Conservation (phyloP, 345 rosid species). For the Isatis tinctoria region DNA sequence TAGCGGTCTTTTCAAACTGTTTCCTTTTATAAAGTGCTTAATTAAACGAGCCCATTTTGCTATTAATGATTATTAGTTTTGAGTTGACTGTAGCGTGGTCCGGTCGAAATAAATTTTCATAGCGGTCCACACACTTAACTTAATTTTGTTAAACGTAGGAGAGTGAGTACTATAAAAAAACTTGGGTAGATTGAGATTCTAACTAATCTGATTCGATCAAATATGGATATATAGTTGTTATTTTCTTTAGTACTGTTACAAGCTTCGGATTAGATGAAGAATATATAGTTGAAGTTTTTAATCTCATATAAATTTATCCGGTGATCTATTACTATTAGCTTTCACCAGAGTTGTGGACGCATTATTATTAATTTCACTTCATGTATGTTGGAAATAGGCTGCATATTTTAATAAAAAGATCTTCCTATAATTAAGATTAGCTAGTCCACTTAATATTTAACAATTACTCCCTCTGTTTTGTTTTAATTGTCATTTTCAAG, state of each 20-base stretch:
- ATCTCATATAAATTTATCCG: too few species aligned
- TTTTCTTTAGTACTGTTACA: not conserved
- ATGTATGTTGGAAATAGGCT: too few species aligned
- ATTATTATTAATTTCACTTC: too few species aligned
- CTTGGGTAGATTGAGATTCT: not conserved
- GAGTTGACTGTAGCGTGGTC: slow-evolving; percentile 25
- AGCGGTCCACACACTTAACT: slow-evolving; percentile 5
- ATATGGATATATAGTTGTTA: not conserved
- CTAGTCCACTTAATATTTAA: too few species aligned
- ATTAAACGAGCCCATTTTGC: not conserved
- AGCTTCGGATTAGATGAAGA: too few species aligned
- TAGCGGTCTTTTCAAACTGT: not conserved
- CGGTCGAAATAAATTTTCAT: not conserved
- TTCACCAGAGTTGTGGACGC: too few species aligned
- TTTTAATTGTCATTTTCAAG: too few species aligned
- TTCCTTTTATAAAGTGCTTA: not conserved
- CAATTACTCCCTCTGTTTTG: too few species aligned
- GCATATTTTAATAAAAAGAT: too few species aligned
- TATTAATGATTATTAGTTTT: slow-evolving; percentile 7
- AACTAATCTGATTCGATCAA: not conserved
- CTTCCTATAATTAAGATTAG: too few species aligned
- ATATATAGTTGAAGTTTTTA: too few species aligned
- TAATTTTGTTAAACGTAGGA: not conserved
- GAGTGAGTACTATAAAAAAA: not conserved
- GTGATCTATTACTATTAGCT: too few species aligned